Base-by-base conservation (phyloP, 441 rosid species). In the Kokia cookei region DNA sequence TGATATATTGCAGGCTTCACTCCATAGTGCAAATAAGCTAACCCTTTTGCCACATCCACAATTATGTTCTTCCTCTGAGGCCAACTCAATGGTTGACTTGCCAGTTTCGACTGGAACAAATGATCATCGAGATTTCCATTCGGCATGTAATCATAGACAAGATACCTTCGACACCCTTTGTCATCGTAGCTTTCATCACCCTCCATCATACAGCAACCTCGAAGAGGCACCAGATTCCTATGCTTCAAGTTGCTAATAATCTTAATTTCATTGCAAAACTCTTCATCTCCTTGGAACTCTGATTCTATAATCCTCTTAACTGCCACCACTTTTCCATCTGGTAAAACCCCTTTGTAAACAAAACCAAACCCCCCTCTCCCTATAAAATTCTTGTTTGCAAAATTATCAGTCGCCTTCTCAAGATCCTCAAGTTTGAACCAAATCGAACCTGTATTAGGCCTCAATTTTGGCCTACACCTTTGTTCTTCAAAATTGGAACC, bases 1-100 rank as follows among this genome's bases (percentile, higher is more conserved):
- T 92, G 97, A 75, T 83, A 94, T n/a, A 94, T 92, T 9, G 94
- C 94, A 1, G 98, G 98, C 78, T 89, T 94, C 57, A 94, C 97
- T 37, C 98, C 97, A 70, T 94, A 87, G 74, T 92, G 98, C 84
- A 93, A 70, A 78, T 93, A 94, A 80, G 89, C 96, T 19, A 94
- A 83, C 42, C 97, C 97, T 75, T 88, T 90, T 0, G 98, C 98
- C 60, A 92, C 96, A 71, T 94, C 98, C 79, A 92, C 74, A 57
- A 94, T 87, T 42, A 94, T 83, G 75, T 78, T 89, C 84, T 94
- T 90, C 73, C 97, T 87, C 47, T 89, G 93, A 15, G 93, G 95
- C 98, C 98, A 94, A 42, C 85, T 88, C 78, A 94, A 76, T 1
- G 76, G 80, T 14, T 58, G 80, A 61, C 79, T 80, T n/a, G n/a